Percentiles rank a stretch among this genome's conserved stretches.
Conservation (phyloP, 169 alveolate species). For the Theileria orientalis region DNA sequence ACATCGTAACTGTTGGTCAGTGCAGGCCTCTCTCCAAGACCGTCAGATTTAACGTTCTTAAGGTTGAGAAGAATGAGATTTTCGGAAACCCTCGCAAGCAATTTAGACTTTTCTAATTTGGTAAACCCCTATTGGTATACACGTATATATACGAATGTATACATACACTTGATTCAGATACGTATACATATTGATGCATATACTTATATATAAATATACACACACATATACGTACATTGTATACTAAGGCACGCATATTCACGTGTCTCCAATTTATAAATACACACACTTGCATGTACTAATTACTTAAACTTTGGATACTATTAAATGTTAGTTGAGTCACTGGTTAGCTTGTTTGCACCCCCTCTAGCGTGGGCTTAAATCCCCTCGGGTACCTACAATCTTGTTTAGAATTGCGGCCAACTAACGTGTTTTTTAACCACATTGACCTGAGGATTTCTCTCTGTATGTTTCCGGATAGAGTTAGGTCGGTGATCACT, state of each 20-base stretch:
- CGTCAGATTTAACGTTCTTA: slow-evolving; percentile 97
- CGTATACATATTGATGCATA: neutral
- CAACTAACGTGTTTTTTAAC: slow-evolving; percentile 34
- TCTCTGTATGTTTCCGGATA: slow-evolving; percentile 36
- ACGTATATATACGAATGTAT: too few relatives aligned
- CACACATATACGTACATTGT: neutral
- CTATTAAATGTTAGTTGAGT: too few relatives aligned
- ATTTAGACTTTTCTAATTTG: slow-evolving; percentile 90
- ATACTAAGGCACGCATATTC: too few relatives aligned
- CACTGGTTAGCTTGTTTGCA: neutral
- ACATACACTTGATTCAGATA: neutral
- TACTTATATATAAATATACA: neutral
- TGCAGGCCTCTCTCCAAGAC: slow-evolving; percentile 99
- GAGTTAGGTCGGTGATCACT: slow-evolving; percentile 49
- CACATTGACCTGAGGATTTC: slow-evolving; percentile 30
- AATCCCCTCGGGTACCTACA: slow-evolving; percentile 40
- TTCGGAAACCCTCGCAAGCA: slow-evolving; percentile 98
- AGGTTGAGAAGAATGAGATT: slow-evolving; percentile 96
- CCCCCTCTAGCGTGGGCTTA: neutral
- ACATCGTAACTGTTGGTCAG: slow-evolving; percentile 97
- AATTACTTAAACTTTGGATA: too few relatives aligned
- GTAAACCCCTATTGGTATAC: neutral
- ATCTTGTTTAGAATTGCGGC: neutral
- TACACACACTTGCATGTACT: too few relatives aligned
- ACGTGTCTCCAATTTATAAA: too few relatives aligned